Evolutionary conservation across 805 yeast species (phyloP), one percentile per base, ranked within the genome.

Genomic region (Hanseniaspora thailandica): DNA sequence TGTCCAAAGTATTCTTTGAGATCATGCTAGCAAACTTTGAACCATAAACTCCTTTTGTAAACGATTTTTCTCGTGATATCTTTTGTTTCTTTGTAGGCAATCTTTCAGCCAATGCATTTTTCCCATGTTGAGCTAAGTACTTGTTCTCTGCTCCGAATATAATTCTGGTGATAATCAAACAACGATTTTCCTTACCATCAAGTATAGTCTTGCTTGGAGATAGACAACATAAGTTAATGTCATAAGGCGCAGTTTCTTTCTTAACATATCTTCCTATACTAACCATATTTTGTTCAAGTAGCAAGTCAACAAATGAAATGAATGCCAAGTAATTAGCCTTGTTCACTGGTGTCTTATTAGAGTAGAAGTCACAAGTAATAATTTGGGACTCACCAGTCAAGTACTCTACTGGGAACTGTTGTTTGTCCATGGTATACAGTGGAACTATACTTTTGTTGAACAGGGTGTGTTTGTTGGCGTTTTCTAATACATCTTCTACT

Each of bases 231-330:
- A 81, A 71, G 71, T 70, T 50, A 66, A 71, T 5, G 80, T 75
- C 38, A 77, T 80, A 9, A 4, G 46, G 46, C 74, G 65, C 40
- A 9, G 70, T 67, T 2, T 62, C 60, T 54, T 73, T 77, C 36
- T 70, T 71, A 2, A 84, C 89, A 60, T 73, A 78, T 50, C 96
- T 66, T 1, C 80, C 89, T 33, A 86, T 62, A 0, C 81, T 84
- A 38, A 74, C 70, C 15, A 71, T 63, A 1, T 76, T 70, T 47
- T 70, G 58, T 9, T 73, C 75, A 0, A 72, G 57, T 62, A 89
- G 62, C 0, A 82, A 71, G 59, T 76, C 75, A 34, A 80, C 76
- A 28, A 85, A 57, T 15, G 76, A 71, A 17, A 69, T 63, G 45
- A 81, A 64, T 0, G 75, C 71, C 1, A 68, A 45, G 7, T 63